phyloP scores from a whole-genome alignment of 768 basidiomycete species.

The Suillus subaureus region DNA sequence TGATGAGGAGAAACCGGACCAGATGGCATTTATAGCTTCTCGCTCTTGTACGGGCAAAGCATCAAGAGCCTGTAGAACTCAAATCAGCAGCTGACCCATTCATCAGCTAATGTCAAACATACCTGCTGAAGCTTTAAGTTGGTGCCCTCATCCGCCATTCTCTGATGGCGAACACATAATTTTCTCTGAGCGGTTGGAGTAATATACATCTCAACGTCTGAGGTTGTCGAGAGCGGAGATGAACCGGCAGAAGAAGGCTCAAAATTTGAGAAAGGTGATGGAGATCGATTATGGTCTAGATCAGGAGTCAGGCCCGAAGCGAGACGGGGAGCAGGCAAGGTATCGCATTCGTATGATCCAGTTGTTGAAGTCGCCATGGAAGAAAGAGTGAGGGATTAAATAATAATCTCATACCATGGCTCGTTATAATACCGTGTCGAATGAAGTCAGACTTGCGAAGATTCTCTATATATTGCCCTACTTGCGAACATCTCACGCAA shows the following conservation, averaged over 20 bases:
- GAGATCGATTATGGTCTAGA: constrained; percentile 24
- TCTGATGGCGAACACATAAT: constrained; percentile 90
- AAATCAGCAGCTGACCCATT: constrained; percentile 13
- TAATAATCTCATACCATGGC: not conserved
- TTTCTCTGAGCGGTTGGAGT: constrained; percentile 60
- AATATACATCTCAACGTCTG: constrained; percentile 20
- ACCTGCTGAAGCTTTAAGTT: constrained; percentile 92
- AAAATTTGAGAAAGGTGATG: constrained; percentile 25
- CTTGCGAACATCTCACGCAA: constrained; percentile 33
- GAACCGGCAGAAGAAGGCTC: not conserved
- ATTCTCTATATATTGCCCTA: not conserved
- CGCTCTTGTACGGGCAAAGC: constrained; percentile 84
- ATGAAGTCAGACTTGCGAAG: constrained; percentile 4
- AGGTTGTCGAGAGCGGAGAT: constrained; percentile 10
- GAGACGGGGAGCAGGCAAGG: constrained; percentile 64
- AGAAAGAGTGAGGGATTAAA: not conserved
- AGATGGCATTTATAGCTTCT: constrained; percentile 86
- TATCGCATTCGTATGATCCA: constrained; percentile 65
- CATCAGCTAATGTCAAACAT: constrained; percentile 11
- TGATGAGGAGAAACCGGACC: constrained; percentile 96
- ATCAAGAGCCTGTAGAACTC: constrained; percentile 75
- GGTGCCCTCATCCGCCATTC: constrained; percentile 96
- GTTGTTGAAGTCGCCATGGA: constrained; percentile 22
- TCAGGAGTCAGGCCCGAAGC: constrained; percentile 32
- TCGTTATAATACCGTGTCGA: not conserved